Evolutionary conservation across 257 asterid genomes (phyloP), one percentile per base, ranked within the genome.

Genomic region (Ajuga chamaepitys): DNA sequence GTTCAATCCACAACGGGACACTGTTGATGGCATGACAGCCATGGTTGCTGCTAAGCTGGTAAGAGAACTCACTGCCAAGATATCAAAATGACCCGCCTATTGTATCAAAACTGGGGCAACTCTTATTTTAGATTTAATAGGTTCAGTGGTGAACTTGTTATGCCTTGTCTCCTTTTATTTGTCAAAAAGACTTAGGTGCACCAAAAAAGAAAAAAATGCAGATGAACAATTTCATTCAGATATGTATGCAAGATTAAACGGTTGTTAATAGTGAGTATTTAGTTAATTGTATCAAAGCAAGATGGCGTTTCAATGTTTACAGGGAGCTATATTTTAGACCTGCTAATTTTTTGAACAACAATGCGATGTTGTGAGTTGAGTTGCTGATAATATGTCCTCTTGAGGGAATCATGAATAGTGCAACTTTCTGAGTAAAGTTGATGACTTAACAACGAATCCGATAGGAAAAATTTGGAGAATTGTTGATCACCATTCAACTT

Each of bases 1-100:
- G 74, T 90, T 85, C 88, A 94, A 94, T 71, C 99, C 96, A 3
- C 97, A 94, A 67, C 83, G 99, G 2, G 99, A 94, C 78, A 94
- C 96, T 13, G 97, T 88, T 56, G 97, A 90, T 76, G 97, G 96
- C 60, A 90, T 94, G 99, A 94, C 99, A 10, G 99, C 86, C 24
- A 94, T 94, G 99, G 97, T 94, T 70, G 97, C 97, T 67, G 96
- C 91, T 26, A 94, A 94, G 74, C 82, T 94, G 16, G 99, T 90
- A 25, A 76, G 97, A 77, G 97, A 90, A 78, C 75, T 90, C 40
- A 75, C 96, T 8, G 99, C 95, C 28, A 94, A 81, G 95, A 94
- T 94, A 73, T 94, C 99, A 13, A 88, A 83, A 61, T 93, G 83
- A 83, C 21, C 26, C 13, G 34, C 35, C 21, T 48, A 45, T 21